Conservation (phyloP, 768 basidiomycete genomes). For the Pleurotus tuoliensis region DNA sequence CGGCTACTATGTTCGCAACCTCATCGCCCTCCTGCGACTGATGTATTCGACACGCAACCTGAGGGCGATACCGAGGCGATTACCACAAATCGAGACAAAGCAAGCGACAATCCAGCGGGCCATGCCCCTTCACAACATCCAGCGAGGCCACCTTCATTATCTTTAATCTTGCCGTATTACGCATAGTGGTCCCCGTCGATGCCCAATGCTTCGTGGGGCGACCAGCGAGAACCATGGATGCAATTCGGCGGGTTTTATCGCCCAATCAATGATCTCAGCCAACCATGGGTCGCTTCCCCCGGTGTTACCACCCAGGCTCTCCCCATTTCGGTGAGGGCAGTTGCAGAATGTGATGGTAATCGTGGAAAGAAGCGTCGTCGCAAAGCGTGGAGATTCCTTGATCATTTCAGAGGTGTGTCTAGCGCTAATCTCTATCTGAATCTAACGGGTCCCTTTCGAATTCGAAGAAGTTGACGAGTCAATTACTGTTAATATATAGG, state of each 20-base stretch:
- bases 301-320: background rate
- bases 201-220: background rate
- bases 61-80: too few species aligned
- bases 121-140: too few species aligned
- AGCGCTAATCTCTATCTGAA: background rate
- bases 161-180: too few species aligned
- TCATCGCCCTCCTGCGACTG: too few species aligned
- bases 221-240: conserved; percentile 10
- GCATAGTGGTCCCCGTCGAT: background rate
- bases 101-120: too few species aligned
- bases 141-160: too few species aligned
- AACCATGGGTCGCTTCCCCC: conserved; percentile 17
- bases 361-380: background rate
- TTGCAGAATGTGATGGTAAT: background rate
- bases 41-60: too few species aligned
- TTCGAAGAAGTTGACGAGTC: background rate
- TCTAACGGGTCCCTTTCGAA: too few species aligned
- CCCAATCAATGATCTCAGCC: conserved; percentile 13
- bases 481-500: background rate
- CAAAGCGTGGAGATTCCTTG: conserved; percentile 10
- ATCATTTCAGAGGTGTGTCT: conserved; percentile 4
- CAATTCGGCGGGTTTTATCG: conserved; percentile 16
- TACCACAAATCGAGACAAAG: too few species aligned
- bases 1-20: too few species aligned
- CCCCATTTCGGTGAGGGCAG: background rate